Conservation (phyloP, 257 asterid species). For the Pogostemon cablin region DNA sequence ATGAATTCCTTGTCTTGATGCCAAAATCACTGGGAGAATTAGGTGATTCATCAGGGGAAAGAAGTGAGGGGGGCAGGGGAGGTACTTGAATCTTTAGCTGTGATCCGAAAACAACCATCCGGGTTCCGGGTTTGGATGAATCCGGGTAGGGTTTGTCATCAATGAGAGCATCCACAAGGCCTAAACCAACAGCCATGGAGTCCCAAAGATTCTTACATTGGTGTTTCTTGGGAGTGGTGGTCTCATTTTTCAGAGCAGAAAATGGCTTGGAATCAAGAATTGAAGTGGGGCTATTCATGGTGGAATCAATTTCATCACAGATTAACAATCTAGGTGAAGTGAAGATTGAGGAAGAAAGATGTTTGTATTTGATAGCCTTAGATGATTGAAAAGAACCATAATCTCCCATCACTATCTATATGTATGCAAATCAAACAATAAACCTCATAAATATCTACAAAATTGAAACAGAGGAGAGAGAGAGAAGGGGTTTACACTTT, state of each 20-base stretch:
- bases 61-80: conserved; percentile 43
- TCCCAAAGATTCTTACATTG: conserved; percentile 52
- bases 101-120: conserved; percentile 76
- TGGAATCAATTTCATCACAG: conserved; percentile 52
- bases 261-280: conserved; percentile 64
- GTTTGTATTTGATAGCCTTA: conserved; percentile 40
- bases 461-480: neutral
- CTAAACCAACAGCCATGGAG: conserved; percentile 59
- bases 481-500: neutral
- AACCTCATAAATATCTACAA: neutral
- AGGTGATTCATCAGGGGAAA: conserved; percentile 54
- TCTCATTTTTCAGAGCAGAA: conserved; percentile 35
- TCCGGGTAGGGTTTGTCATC: conserved; percentile 53
- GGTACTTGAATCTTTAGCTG: conserved; percentile 79
- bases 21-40: conserved; percentile 77
- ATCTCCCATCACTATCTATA: conserved; percentile 57
- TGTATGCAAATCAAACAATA: conserved; percentile 22
- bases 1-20: conserved; percentile 61
- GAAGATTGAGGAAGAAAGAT: conserved; percentile 54
- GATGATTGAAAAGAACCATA: conserved; percentile 41
- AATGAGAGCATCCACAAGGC: conserved; percentile 62
- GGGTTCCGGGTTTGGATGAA: conserved; percentile 38
- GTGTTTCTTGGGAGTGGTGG: conserved; percentile 33
- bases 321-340: conserved; percentile 66
- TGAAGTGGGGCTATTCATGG: conserved; percentile 73